Evolutionary conservation across 768 basidiomycete species (phyloP), one percentile per base, ranked within the genome.

Genomic region (Dendrothele bispora): DNA sequence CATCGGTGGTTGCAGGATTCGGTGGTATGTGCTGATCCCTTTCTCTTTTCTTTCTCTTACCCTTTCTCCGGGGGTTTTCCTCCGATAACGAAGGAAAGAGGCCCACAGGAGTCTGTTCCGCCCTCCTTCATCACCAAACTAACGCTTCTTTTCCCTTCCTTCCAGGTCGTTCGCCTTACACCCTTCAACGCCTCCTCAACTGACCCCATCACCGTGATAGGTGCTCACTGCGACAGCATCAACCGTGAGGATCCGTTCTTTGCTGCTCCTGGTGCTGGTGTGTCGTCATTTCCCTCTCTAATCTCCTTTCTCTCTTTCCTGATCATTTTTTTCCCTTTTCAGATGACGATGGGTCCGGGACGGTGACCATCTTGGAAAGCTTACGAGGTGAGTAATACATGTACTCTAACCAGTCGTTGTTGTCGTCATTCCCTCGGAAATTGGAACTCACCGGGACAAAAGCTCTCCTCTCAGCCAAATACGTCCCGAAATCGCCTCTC

Each of bases 311-410:
- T 21, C 15, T 14, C 22, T 40, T 24, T 40, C 39, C 15, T 14
- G 39, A 14, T 40, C 39, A 14, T n/a, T 14, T n/a, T 14, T 40
- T 14, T 14, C 15, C 15, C 22, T 14, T 24, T 24, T n/a, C n/a
- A n/a, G n/a, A n/a, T n/a, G n/a, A n/a, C 14, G 15, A 21, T 14
- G 22, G 15, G 15, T 34, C n/a, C n/a, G n/a, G 39, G 2, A 39
- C 39, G 15, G 39, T 39, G 24, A 22, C 39, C 22, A 48, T 48
- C 15, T 63, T 79, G 8, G 79, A 79, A 56, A 70, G 74, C 5
- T 77, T 76, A 47, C 63, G 78, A 39, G 72, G 68, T 17, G 56
- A 76, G 44, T n/a, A n/a, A n/a, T 63, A 74, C 24, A 37, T 8
- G 25, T 14, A 37, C 24, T 12, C 15, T 22, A 12, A 45, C 30